Evolutionary conservation across 345 rosid genomes (phyloP).

Genomic region (Triadica sebifera): DNA sequence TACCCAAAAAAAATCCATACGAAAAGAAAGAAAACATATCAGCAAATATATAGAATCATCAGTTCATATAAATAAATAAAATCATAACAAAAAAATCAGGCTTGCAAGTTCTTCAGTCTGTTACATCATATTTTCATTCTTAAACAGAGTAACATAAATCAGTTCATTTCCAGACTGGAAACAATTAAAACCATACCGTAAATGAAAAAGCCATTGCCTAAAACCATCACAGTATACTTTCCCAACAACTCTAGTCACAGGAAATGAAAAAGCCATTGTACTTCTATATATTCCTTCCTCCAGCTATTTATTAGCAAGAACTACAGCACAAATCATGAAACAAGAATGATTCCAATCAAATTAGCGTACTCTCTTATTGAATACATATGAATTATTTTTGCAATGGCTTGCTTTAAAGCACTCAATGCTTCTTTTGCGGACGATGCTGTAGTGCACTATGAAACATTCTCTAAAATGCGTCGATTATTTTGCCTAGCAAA

Average conservation of each 20-base stretch:
- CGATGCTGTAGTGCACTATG: not conserved
- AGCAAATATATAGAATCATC: not conserved
- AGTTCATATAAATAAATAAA: not conserved
- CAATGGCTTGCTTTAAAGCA: not conserved
- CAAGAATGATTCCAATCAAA: not conserved
- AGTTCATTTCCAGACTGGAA: not conserved
- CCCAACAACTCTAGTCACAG: not conserved
- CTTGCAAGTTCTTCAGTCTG: not conserved
- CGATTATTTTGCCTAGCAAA: not conserved
- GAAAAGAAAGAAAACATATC: no score
- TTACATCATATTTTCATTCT: slow-evolving; percentile 8
- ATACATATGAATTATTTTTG: not conserved
- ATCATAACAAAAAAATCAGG: not conserved
- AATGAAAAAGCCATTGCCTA: not conserved
- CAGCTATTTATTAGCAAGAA: not conserved
- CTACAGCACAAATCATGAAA: not conserved
- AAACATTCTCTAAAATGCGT: not conserved
- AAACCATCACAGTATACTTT: not conserved
- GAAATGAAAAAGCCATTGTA: not conserved
- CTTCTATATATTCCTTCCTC: no score
- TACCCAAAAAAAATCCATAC: no score
- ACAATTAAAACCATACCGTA: no score
- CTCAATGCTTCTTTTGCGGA: not conserved
- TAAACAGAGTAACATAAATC: not conserved
- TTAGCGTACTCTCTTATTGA: not conserved